Evolutionary conservation across 2,329 filamentous ascomycete species (phyloP), one percentile per base, ranked within the genome.

Genomic region (Trichophyton mentagrophytes): DNA sequence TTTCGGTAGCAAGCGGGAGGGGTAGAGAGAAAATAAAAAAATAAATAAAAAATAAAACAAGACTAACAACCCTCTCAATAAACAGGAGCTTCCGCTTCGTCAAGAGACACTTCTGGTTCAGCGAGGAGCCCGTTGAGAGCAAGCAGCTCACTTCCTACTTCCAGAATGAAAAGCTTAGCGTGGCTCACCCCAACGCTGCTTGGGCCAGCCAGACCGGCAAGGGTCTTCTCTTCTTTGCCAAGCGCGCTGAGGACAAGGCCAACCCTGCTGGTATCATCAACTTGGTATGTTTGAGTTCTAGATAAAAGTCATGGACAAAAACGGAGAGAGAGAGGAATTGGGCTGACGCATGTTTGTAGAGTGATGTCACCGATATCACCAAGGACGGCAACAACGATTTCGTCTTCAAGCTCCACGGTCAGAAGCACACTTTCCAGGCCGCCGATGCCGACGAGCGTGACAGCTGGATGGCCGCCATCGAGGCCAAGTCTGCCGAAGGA

Each of bases 381-480:
- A 84, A 85, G 74, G 87, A 90, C 64, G 88, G 90, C 63, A 72
- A 82, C 66, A 82, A 83, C 77, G 91, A 93, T 77, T 96, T 99
- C 80, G 80, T 85, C 71, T 88, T 97, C 80, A 89, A 86, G 72
- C 78, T 88, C 72, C 85, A 87, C 76, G 88, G 87, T 68, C 87
- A 95, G 78, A 95, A 96, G 85, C 90, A 96, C 82, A 83, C 83
- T 63, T 96, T 99, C 82, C 92, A 96, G 83, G 89, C 92, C 61
- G 70, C 79, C 69, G 86, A 72, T 69, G 69, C 82, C 57, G 79
- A 84, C 62, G 90, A 96, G 78, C 90, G 92, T 72, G 90, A 96
- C 76, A 89, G 88, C 82, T 97, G 93, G 93, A 84, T 95, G 69
- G 78, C 85, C 64, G 87, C 91, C 70, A 75, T 96, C 68, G 90